Evolutionary conservation across 495 filamentous ascomycete genomes (phyloP), one percentile per base, ranked within the genome.

Genomic region (Hypoxylon perforatum): DNA sequence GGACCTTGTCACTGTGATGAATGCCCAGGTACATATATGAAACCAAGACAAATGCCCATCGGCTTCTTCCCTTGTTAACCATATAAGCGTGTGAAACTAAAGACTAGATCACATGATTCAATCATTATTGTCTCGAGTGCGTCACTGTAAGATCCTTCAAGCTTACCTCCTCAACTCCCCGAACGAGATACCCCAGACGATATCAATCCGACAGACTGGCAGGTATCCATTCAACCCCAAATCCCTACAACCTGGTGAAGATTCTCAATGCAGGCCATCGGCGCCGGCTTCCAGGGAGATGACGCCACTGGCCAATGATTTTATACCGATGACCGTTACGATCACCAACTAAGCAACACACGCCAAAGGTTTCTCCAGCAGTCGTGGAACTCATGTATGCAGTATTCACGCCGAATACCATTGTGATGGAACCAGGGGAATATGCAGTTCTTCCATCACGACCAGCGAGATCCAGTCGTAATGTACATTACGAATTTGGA

Each of bases 331-430:
- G 44, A 18, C n/a, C 30, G n/a, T 60, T 52, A 23, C 14, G 28
- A 28, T 22, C 4, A 28, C 3, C 47, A n/a, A 19, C 35, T 30
- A 56, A 15, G 14, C 42, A 41, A 39, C 21, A 17, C 33, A 58
- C 19, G 10, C 44, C 19, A 22, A 49, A 10, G 15, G 42, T 19
- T 35, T 19, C 50, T 45, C 39, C 42, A n/a, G 23, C 45, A 21
- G 44, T 45, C 7, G 65, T 64, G 45, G 45, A 51, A 50, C 61
- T 52, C 22, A 44, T 51, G 50, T 46, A 53, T 61, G 42, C 39
- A 17, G 12, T 35, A 48, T 51, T 61, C 22, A 51, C 12, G 23
- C 46, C 28, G 46, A 61, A 54, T 9, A 46, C 44, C 46, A 25
- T 14, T 22, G 23, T 28, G 18, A 36, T n/a, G 36, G 61, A 39